Percentiles rank a stretch among this genome's conserved stretches.
Conservation (phyloP, 805 yeast genomes). For the Sporopachydermia quercuum region DNA sequence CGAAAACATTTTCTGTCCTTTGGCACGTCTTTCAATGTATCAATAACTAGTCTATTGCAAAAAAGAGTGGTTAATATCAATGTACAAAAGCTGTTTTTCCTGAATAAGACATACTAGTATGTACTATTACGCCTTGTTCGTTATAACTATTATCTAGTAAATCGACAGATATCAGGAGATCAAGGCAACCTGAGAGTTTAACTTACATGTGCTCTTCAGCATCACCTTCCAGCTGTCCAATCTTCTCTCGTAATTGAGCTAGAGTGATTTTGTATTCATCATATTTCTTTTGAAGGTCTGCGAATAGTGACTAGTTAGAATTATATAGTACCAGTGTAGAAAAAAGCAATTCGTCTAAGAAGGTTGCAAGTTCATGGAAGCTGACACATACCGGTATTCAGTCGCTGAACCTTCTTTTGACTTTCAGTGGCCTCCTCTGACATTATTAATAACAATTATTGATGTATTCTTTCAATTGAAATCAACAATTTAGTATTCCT, state of each 20-base stretch:
- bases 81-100: too few relatives aligned
- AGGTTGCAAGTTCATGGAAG: too few relatives aligned
- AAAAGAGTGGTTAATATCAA: background rate
- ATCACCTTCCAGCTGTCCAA: slow-evolving; percentile 25
- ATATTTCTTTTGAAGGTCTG: slow-evolving; percentile 25
- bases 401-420: background rate
- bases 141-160: too few relatives aligned
- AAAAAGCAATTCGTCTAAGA: background rate
- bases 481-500: too few relatives aligned
- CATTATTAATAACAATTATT: too few relatives aligned
- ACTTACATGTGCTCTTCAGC: slow-evolving; percentile 22
- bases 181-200: background rate
- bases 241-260: slow-evolving; percentile 20
- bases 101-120: too few relatives aligned
- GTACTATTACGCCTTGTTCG: too few relatives aligned
- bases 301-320: background rate
- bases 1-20: slow-evolving; percentile 66
- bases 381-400: background rate
- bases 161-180: background rate
- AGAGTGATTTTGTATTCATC: slow-evolving; percentile 21
- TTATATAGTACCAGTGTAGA: background rate
- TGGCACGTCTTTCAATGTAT: slow-evolving; percentile 37
- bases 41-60: slow-evolving; percentile 33
- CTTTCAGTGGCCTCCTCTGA: background rate
- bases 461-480: too few relatives aligned